These are phyloP conservation scores for Tolypocladium endophyticum DNA, from an alignment of 2,329 filamentous ascomycete species.

Conservation along the genomic window DNA sequence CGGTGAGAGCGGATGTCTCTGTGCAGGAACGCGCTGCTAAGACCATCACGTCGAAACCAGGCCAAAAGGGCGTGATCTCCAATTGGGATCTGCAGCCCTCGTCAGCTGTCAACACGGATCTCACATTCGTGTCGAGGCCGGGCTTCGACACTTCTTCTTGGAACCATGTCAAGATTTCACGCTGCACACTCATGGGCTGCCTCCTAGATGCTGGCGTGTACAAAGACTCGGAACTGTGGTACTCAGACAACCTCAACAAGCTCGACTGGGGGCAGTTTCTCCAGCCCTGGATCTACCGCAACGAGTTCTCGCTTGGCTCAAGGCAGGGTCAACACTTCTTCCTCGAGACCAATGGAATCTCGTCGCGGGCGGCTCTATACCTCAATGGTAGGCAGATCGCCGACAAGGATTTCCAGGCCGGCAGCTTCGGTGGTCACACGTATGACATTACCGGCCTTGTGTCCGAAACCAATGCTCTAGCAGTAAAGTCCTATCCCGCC, in stretches of 20 bases:
- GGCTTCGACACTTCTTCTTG: constrained; percentile 37
- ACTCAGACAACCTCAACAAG: constrained; percentile 32
- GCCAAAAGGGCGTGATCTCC: constrained; percentile 23
- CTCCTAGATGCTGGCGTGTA: constrained; percentile 42
- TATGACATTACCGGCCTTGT: constrained; percentile 42
- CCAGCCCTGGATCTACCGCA: constrained; percentile 48
- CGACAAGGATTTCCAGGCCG: constrained; percentile 36
- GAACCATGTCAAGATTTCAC: constrained; percentile 34
- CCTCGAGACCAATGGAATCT: constrained; percentile 48
- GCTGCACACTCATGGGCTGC: constrained; percentile 46
- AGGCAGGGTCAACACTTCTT: constrained; percentile 31
- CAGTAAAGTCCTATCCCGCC: constrained; percentile 45
- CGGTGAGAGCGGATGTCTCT: not conserved
- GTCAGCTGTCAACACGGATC: constrained; percentile 20
- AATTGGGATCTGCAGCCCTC: constrained; percentile 40
- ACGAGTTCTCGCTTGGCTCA: constrained; percentile 33
- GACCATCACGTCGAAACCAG: constrained; percentile 11
- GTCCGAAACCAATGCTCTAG: constrained; percentile 34
- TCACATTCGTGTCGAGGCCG: constrained; percentile 27
- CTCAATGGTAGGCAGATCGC: constrained; percentile 45
- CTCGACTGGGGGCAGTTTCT: constrained; percentile 37
- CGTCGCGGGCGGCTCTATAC: constrained; percentile 48
- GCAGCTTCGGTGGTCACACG: constrained; percentile 43
- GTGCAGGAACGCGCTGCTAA: not conserved
- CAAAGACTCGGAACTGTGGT: constrained; percentile 43